Evolutionary conservation across 148 eudicot genomes (phyloP), one percentile per base, ranked within the genome.

Genomic region (Silene latifolia): DNA sequence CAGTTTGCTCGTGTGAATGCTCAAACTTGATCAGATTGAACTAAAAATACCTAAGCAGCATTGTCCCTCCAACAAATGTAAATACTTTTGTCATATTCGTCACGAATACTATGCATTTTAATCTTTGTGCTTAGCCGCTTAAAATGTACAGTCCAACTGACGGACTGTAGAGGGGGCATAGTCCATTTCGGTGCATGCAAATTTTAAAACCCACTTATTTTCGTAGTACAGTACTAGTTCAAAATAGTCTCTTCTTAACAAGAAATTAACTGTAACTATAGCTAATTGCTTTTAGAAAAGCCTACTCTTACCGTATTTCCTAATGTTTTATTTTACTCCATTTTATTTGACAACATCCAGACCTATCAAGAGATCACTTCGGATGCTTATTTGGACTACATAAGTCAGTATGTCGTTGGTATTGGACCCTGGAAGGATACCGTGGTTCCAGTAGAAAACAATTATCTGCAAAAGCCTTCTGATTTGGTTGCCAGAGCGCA

Each of bases 401-500:
- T 95, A 51, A 92, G 83, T 72, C 77, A 89, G 3, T 92, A 88
- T 56, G 91, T 92, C 3, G 91, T 90, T 63, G 99, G 97, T 47
- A 92, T 95, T 71, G 99, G 96, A 78, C 99, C 99, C 25, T 92
- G 96, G 96, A 95, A 95, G 84, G 99, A 95, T 70, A 95, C 89
- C 3, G 14, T 92, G 20, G 92, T 90, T 86, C 90, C 91, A 29
- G 91, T 77, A 21, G 84, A 72, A 20, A 80, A 90, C 76, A 90
- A 90, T 73, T 92, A 90, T 82, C 76, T 92, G 74, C 89, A 82
- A 77, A 69, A 74, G 15, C 97, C 99, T 42, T 84, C 93, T n/a
- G 98, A 92, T 86, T 86, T 95, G 69, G 94, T 95, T 47, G 88
- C 99, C 63, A 89, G 93, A 90, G 99, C 99, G 8, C 99, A 95